Evolutionary conservation across 2,329 filamentous ascomycete genomes (phyloP), one percentile per base, ranked within the genome.

Genomic region (Sordariomycetes sp.): DNA sequence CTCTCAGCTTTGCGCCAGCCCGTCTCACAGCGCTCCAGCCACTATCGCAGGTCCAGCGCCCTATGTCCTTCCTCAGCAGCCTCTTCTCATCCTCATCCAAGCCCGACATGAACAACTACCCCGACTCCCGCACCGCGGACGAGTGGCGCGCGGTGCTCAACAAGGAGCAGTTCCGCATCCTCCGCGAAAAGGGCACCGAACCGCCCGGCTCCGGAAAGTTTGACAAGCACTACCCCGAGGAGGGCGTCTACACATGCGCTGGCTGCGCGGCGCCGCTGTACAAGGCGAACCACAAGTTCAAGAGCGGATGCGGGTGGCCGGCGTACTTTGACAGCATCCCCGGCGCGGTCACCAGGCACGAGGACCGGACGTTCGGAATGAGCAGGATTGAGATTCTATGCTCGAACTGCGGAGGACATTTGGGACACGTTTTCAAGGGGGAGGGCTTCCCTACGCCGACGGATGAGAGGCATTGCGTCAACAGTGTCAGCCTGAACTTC

Each of bases 241-340:
- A 71, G 5, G 93, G 92, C 37, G 74, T 86, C 35, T 98, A 96
- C 65, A 79, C 71, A 30, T 98, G 92, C 61, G 85, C 84, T 14
- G 92, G 76, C 34, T 98, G 92, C 68, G 59, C 79, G 19, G 74
- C 87, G 7, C 88, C 92, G 5, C 76, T 98, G 14, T 98, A 98
- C 74, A 90, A 80, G 58, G 88, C 92, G 19, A 72, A 72, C 42
- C 88, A 94, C 63, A 98, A 98, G 60, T 98, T 98, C 72, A 85
- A 85, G 59, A 93, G 85, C 14, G 86, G 87, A 27, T 98, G 92
- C 60, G 92, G 92, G 40, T 98, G 92, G 92, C 92, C 92, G 1
- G 92, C 92, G 10, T 98, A 96, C 63, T 98, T 90, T 55, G 92
- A 98, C 60, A 90, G 82, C 44, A 76, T 98, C 33, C 90, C 92